These are phyloP conservation scores for Zoysia matrella DNA, from an alignment of 202 grass and related monocot genomes.

Conservation along the genomic window DNA sequence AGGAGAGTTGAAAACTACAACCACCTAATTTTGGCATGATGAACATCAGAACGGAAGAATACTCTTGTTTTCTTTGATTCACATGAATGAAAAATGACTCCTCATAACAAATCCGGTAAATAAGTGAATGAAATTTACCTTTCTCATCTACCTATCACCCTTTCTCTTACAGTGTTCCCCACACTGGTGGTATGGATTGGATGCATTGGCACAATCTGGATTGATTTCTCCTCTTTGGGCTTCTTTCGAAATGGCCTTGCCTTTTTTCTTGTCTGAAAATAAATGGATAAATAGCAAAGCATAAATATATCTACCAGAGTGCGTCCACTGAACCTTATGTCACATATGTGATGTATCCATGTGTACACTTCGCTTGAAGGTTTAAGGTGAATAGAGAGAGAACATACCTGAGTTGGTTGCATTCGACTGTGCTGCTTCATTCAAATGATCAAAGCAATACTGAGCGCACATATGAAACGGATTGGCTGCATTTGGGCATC, in stretches of 20 bases:
- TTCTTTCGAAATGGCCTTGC: slow-evolving; percentile 39
- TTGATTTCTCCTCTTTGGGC: slow-evolving; percentile 55
- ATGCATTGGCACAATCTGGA: slow-evolving; percentile 77
- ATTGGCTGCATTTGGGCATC: slow-evolving; percentile 35
- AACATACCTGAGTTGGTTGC: slow-evolving; percentile 51
- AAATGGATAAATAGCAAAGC: slow-evolving; percentile 12
- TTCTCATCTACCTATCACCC: slow-evolving; percentile 38
- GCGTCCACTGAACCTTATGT: neutral
- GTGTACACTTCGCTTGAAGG: neutral
- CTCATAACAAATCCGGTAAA: neutral
- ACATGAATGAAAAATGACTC: neutral
- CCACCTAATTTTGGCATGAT: slow-evolving; percentile 15
- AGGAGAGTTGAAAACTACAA: slow-evolving; percentile 25
- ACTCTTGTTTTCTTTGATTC: slow-evolving; percentile 15
- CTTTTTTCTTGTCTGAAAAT: slow-evolving; percentile 50
- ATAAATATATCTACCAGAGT: slow-evolving; percentile 24
- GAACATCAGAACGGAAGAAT: neutral
- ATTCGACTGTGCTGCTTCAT: slow-evolving; percentile 31
- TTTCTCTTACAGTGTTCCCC: slow-evolving; percentile 66
- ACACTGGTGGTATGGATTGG: slow-evolving; percentile 89
- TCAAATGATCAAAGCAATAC: no score
- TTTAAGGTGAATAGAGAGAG: slow-evolving; percentile 7
- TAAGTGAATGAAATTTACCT: slow-evolving; percentile 31
- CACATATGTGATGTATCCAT: neutral
- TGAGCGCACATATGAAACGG: no score